Base-by-base conservation (phyloP, 306 rosid genomes). In the Malus sieversii region DNA sequence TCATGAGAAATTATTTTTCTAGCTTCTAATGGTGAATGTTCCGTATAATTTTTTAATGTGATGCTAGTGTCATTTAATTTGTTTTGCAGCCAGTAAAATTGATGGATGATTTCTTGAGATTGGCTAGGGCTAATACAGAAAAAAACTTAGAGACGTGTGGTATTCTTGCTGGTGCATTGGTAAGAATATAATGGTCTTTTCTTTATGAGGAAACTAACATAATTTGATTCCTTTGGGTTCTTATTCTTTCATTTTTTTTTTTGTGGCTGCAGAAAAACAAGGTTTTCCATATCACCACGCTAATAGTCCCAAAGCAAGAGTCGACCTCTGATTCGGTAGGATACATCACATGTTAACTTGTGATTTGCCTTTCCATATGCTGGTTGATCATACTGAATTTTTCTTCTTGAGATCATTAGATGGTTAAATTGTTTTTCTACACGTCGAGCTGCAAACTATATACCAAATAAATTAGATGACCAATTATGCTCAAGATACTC, bases 311-410 rank as follows among this genome's bases (percentile, higher is more conserved):
- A 52, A 96, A 96, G 96, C 99, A 92, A 82, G 99, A 96, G 75
- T 88, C 99, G 35, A 96, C 98, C 62, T 88, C 99, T 73, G 99
- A 96, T 87, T 89, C 96, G 81, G 99, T 96, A 88, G 87, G 97
- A 82, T 68, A 48, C 71, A 8, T 68, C 76, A 52, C 64, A 67
- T 79, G 77, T 73, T 72, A 33, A 53, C 48, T 74, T 73, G 55
- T 67, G 67, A 62, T 15, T 74, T 78, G 70, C 33, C 33, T 57
- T 40, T 58, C 40, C 66, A 55, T 78, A 32, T 75, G 76, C 35
- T 45, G 23, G 48, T 78, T 70, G 35, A 23, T 73, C 58, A 15
- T 60, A 38, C 29, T 33, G 42, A 18, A 23, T 23, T 48, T 48
- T 15, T 16, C 16, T 38, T 14, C 27, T 8, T 15, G 8, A 22